Percentiles rank a stretch among this genome's conserved stretches.
Conservation (phyloP, 2,329 filamentous ascomycete genomes). For the Arthrobotrys entomopaga region DNA sequence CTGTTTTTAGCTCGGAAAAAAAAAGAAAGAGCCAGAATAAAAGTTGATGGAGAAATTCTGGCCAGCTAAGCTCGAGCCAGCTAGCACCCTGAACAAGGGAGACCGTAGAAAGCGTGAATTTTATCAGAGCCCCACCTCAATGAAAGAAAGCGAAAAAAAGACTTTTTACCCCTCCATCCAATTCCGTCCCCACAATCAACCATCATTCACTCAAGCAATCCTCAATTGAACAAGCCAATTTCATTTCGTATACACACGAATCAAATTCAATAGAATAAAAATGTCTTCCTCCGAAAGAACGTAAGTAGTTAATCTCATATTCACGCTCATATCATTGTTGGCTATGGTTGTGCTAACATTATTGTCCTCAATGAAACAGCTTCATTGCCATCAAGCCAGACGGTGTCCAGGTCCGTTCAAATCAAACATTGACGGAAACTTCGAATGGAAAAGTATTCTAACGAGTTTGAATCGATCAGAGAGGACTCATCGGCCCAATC, state of each 20-base stretch:
- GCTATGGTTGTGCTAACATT: slow-evolving; percentile 40
- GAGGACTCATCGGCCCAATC: slow-evolving; percentile 97
- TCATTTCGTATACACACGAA: slow-evolving; percentile 28
- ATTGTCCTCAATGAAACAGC: slow-evolving; percentile 66
- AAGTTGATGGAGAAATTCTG: too few species aligned
- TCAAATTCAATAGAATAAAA: slow-evolving; percentile 14
- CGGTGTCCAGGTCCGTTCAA: slow-evolving; percentile 85
- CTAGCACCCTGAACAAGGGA: slow-evolving; percentile 3
- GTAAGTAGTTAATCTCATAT: slow-evolving; percentile 18
- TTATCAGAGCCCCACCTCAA: slow-evolving; percentile 26
- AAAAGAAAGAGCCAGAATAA: too few species aligned
- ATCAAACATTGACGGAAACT: slow-evolving; percentile 35
- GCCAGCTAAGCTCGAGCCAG: background rate
- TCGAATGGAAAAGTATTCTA: slow-evolving; percentile 54
- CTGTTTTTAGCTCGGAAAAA: too few species aligned
- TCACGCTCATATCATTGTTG: slow-evolving; percentile 52
- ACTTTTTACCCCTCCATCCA: slow-evolving; percentile 39
- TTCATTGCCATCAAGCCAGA: slow-evolving; percentile 99
- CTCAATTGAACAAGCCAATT: slow-evolving; percentile 27
- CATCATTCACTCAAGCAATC: slow-evolving; percentile 16
- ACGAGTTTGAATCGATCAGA: slow-evolving; percentile 67
- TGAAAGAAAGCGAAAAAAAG: slow-evolving; percentile 9
- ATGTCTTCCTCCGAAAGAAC: slow-evolving; percentile 38
- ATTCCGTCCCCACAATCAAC: background rate
- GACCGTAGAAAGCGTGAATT: slow-evolving; percentile 6